These are phyloP conservation scores for Cyclaneusma minus DNA, from an alignment of 2,329 filamentous ascomycete genomes.

Conservation along the genomic window DNA sequence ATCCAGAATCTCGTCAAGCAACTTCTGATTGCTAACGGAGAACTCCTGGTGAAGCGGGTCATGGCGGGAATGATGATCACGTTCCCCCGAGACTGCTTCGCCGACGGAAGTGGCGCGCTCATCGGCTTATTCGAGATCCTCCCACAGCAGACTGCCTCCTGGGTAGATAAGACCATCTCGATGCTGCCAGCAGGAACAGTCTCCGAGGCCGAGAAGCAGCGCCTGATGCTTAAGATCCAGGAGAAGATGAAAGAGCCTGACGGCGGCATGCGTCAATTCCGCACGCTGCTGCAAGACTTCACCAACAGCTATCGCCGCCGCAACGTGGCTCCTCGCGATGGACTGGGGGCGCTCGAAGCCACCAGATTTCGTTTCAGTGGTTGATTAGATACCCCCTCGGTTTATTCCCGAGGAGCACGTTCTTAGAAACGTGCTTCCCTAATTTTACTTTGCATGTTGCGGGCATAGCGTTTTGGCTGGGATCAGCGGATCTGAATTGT, in stretches of 20 bases:
- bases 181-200: slow-evolving; percentile 75
- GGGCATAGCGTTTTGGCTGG: too few relatives aligned
- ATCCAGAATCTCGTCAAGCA: slow-evolving; percentile 59
- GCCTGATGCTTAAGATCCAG: slow-evolving; percentile 65
- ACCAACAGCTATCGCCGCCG: slow-evolving; percentile 86
- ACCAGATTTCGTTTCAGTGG: slow-evolving; percentile 64
- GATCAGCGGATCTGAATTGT: too few relatives aligned
- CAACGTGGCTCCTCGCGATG: slow-evolving; percentile 90
- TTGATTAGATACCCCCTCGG: slow-evolving; percentile 8
- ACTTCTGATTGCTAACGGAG: slow-evolving; percentile 55
- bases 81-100: slow-evolving; percentile 89
- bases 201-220: slow-evolving; percentile 62
- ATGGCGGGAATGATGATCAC: slow-evolving; percentile 99
- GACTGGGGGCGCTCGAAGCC: slow-evolving; percentile 74
- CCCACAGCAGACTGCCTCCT: slow-evolving; percentile 61
- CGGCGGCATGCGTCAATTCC: slow-evolving; percentile 56
- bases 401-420: too few relatives aligned
- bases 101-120: slow-evolving; percentile 85
- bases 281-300: slow-evolving; percentile 83
- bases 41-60: slow-evolving; percentile 70
- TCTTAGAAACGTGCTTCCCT: too few relatives aligned
- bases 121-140: slow-evolving; percentile 78
- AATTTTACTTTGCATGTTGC: too few relatives aligned
- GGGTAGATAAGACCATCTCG: slow-evolving; percentile 72
- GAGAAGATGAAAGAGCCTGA: slow-evolving; percentile 56